Evolutionary conservation across 2,329 filamentous ascomycete genomes (phyloP), one percentile per base, ranked within the genome.

Genomic region (Scolecobasidium constrictum): DNA sequence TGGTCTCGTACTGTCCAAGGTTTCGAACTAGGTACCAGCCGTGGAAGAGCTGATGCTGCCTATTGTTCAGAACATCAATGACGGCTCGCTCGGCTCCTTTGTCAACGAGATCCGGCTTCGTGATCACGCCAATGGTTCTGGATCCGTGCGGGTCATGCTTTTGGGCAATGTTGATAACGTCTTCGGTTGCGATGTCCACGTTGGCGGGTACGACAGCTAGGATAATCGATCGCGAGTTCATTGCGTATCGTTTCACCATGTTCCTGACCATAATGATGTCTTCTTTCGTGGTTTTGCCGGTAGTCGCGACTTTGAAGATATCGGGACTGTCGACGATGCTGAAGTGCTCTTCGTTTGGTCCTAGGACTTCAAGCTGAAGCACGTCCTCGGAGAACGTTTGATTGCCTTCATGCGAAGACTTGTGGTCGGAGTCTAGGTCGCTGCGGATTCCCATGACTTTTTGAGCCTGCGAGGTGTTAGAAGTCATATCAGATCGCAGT

Each of bases 71-170:
- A 0, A 59, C 44, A 13, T 52, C 50, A 11, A 59, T 46, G 0
- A 52, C 47, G 3, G 47, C 22, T 7, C 35, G 31, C 37, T 59
- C 53, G 0, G 62, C 62, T 1, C 61, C 64, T 0, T 56, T 41
- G 1, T 50, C 52, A 0, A 71, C 53, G 3, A 57, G 53, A 46
- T 77, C 73, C 0, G 71, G 69, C 50, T 77, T 77, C 0, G 74
- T 79, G 43, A 79, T 66, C 43, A 79, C 67, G 0, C 73, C 71
- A 0, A 78, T 55, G 0, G 74, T 78, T 2, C 74, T 65, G 2
- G 55, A 48, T 12, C 62, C 60, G 1, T 59, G 49, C 1, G 58
- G 57, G 47, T 77, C 72, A 26, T 73, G 64, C 34, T 59, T 50
- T 16, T 61, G 57, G 2, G 66, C 68, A 12, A 71, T 63, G 26